Conservation (phyloP, 768 basidiomycete species). For the Tephrocybe sp. region DNA sequence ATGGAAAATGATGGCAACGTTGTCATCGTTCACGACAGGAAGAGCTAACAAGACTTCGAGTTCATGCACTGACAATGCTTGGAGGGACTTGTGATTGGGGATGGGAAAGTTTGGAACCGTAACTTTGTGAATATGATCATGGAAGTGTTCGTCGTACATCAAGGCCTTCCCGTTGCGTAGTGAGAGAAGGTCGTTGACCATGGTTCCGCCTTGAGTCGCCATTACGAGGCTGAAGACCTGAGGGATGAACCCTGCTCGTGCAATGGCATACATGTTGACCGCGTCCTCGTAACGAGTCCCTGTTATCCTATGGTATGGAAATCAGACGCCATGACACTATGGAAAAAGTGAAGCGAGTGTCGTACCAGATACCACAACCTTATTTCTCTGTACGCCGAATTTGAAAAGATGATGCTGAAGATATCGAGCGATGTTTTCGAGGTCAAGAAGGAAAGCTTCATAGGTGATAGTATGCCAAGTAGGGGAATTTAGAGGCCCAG, state of each 20-base stretch:
- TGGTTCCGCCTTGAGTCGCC: constrained; percentile 2
- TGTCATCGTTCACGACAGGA: constrained; percentile 2
- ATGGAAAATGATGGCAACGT: constrained; percentile 12
- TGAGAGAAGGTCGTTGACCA: constrained; percentile 7
- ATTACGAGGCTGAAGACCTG: constrained; percentile 7
- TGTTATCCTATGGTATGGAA: background rate
- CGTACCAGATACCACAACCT: constrained; percentile 11
- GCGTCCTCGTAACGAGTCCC: constrained; percentile 5
- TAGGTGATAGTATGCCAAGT: constrained; percentile 9
- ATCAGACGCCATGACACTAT: background rate
- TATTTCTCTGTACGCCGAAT: background rate
- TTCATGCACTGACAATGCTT: background rate
- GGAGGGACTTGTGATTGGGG: background rate
- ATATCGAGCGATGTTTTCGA: background rate
- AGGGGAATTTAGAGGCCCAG: background rate
- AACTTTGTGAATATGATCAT: constrained; percentile 1
- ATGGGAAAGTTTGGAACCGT: background rate
- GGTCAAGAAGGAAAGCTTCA: background rate
- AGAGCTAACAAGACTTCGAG: background rate
- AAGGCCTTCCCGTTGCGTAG: constrained; percentile 4
- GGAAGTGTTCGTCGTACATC: constrained; percentile 3
- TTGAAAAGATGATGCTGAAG: background rate
- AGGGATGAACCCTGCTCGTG: constrained; percentile 7
- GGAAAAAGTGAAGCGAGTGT: background rate
- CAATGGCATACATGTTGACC: constrained; percentile 6